Conservation (phyloP, 2,329 filamentous ascomycete genomes). For the Lomentospora prolificans region DNA sequence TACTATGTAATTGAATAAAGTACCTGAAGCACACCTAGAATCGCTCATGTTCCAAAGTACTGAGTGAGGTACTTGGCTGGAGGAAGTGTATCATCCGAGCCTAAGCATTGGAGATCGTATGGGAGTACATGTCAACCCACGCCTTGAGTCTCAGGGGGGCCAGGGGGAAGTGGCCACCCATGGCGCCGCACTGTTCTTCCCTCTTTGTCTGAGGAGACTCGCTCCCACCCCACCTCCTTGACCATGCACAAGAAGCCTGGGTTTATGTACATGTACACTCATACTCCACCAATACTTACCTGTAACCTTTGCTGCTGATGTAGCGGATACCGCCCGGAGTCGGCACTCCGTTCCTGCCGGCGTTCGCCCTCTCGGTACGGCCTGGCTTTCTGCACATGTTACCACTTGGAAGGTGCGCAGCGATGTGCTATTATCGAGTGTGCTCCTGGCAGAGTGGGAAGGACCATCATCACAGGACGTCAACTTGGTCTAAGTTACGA, state of each 20-base stretch:
- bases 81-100: no score
- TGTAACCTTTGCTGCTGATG: not conserved
- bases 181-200: no score
- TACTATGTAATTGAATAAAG: no score
- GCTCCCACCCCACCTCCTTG: no score
- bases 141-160: not conserved
- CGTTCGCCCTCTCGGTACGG: not conserved
- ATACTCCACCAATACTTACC: not conserved
- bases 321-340: slow-evolving; percentile 2
- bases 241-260: not conserved
- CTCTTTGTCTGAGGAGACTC: no score
- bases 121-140: not conserved
- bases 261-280: not conserved
- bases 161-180: not conserved
- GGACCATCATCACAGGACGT: no score
- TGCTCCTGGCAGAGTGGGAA: no score
- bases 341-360: slow-evolving; percentile 6
- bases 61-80: no score
- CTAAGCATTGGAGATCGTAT: no score
- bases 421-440: not conserved
- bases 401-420: not conserved
- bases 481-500: no score
- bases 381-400: not conserved
- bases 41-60: no score
- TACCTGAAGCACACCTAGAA: no score